These are phyloP conservation scores for Linum trigynum DNA, from an alignment of 345 rosid genomes.

Conservation along the genomic window DNA sequence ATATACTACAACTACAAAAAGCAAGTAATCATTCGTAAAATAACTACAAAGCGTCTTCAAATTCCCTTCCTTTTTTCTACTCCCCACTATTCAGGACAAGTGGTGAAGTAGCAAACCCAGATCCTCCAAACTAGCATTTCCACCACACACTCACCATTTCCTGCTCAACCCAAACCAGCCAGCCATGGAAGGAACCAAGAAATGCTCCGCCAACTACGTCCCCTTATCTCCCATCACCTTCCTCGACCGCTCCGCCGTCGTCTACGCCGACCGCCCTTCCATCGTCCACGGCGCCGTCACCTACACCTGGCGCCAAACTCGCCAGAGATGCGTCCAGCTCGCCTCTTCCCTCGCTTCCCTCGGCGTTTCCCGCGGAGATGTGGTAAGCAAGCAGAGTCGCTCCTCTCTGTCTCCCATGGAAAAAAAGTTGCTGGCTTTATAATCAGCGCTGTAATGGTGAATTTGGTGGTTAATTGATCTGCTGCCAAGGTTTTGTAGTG, in stretches of 20 bases:
- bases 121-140: too few relatives aligned
- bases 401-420: too few relatives aligned
- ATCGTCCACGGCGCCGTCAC: constrained; percentile 37
- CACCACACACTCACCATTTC: too few relatives aligned
- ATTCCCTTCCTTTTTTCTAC: too few relatives aligned
- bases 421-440: not conserved
- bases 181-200: not conserved
- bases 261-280: constrained; percentile 35
- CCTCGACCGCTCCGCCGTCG: constrained; percentile 48
- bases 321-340: constrained; percentile 42
- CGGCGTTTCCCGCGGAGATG: constrained; percentile 40
- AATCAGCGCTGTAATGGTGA: not conserved
- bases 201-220: constrained; percentile 35
- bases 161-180: not conserved
- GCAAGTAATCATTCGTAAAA: too few relatives aligned
- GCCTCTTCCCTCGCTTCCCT: constrained; percentile 47
- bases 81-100: too few relatives aligned
- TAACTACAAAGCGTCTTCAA: too few relatives aligned
- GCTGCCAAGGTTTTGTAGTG: too few relatives aligned
- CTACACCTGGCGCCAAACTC: constrained; percentile 49
- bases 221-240: constrained; percentile 52
- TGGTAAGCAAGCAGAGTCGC: constrained; percentile 31
- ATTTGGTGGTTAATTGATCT: too few relatives aligned
- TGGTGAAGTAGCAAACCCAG: too few relatives aligned
- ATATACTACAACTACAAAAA: too few relatives aligned